Evolutionary conservation across 1,284 basidiomycete genomes (phyloP).

Genomic region (Phenoliferia sp.): DNA sequence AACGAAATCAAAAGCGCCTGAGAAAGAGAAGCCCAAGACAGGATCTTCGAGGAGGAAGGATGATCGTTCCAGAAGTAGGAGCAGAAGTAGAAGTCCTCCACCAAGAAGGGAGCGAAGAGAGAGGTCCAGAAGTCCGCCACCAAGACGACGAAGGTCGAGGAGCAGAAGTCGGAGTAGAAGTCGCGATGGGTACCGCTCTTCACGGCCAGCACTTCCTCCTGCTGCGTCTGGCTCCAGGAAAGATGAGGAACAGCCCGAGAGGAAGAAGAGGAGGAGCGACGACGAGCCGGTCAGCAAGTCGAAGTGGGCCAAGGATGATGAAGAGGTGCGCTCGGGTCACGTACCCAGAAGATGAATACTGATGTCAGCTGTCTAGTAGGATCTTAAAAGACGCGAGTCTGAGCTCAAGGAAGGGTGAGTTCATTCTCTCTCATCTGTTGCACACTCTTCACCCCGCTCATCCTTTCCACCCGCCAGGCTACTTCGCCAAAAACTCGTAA

Average conservation of each 20-base stretch:
- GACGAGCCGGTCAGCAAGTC: not conserved
- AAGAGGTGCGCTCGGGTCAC: constrained; percentile 3
- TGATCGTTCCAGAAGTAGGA: not conserved
- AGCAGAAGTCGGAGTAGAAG: not conserved
- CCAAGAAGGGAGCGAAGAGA: constrained; percentile 1
- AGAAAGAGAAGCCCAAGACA: too few relatives aligned
- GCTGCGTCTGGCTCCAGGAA: not conserved
- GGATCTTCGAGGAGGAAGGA: not conserved
- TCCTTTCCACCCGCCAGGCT: not conserved
- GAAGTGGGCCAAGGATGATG: not conserved
- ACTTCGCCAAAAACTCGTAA: not conserved
- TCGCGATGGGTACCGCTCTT: not conserved
- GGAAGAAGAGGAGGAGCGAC: not conserved
- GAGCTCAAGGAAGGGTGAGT: not conserved
- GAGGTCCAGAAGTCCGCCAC: not conserved
- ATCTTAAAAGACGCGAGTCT: not conserved
- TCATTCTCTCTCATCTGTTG: not conserved
- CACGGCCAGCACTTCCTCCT: not conserved
- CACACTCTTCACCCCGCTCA: not conserved
- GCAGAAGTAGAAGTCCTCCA: constrained; percentile 2
- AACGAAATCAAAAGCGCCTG: not conserved
- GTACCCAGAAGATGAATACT: not conserved
- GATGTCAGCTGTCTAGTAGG: not conserved
- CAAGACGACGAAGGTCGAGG: not conserved
- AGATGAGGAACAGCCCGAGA: not conserved